These are phyloP conservation scores for Canavalia gladiata DNA, from an alignment of 306 rosid genomes.

Conservation along the genomic window DNA sequence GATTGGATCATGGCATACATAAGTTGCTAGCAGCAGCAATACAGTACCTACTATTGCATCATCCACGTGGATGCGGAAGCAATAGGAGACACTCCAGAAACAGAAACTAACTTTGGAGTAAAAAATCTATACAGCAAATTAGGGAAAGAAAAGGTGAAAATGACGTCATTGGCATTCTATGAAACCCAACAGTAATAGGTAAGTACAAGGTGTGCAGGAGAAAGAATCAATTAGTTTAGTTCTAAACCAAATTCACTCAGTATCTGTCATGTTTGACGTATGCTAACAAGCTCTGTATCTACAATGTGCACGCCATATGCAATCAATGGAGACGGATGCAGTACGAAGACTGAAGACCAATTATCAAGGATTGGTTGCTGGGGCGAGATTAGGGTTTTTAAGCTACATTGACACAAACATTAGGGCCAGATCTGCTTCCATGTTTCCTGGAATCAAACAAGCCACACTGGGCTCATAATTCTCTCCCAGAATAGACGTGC, in stretches of 20 bases:
- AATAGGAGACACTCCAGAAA: constrained; percentile 8
- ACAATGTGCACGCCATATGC: constrained; percentile 59
- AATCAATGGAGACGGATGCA: constrained; percentile 46
- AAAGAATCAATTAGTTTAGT: constrained; percentile 27
- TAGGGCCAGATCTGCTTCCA: constrained; percentile 40
- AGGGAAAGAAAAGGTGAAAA: background rate
- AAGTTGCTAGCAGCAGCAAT: background rate
- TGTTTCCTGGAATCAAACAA: constrained; percentile 45
- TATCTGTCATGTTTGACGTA: constrained; percentile 46
- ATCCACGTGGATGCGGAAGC: background rate
- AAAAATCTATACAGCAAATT: background rate
- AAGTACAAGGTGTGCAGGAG: constrained; percentile 1
- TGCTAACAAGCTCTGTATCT: constrained; percentile 55
- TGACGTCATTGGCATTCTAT: background rate
- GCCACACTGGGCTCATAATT: constrained; percentile 44
- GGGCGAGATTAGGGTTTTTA: constrained; percentile 30
- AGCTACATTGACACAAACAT: constrained; percentile 41
- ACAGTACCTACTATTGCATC: background rate
- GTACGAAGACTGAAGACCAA: constrained; percentile 41
- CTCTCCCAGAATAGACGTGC: constrained; percentile 48
- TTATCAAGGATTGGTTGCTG: constrained; percentile 31
- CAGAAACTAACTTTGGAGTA: background rate
- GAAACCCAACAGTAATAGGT: constrained; percentile 24
- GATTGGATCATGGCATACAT: constrained; percentile 5
- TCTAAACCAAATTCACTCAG: constrained; percentile 42